Evolutionary conservation across 306 rosid genomes (phyloP).

Genomic region (Echinosophora koreensis): DNA sequence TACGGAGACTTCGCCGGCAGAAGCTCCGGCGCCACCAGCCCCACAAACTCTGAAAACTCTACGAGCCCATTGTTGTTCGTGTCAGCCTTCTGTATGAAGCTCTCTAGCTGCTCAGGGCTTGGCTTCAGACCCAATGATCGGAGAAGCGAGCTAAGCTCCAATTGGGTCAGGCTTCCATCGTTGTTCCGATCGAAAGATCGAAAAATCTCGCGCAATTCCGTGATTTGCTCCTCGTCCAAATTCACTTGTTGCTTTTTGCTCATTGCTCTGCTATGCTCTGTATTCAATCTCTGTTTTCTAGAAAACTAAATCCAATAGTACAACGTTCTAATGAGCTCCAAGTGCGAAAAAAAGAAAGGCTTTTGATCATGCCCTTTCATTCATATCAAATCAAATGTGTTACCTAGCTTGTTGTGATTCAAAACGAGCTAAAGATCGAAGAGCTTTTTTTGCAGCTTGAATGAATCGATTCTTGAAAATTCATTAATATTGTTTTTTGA

Average conservation of each 20-base stretch:
- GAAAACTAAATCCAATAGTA: too few relatives aligned
- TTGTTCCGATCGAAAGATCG: conserved; percentile 89
- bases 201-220: conserved; percentile 82
- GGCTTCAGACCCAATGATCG: conserved; percentile 89
- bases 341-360: neutral
- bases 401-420: neutral
- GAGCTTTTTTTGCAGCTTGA: neutral
- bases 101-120: conserved; percentile 78
- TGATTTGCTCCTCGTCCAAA: conserved; percentile 82
- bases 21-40: conserved; percentile 79
- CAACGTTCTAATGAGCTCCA: neutral
- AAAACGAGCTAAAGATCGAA: neutral
- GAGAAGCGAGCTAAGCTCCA: conserved; percentile 83
- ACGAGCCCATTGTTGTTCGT: conserved; percentile 81
- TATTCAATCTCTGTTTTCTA: neutral
- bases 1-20: conserved; percentile 83
- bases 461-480: neutral
- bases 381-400: neutral
- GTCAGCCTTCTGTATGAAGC: conserved; percentile 75
- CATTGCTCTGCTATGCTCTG: conserved; percentile 48
- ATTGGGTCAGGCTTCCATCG: conserved; percentile 88
- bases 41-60: conserved; percentile 85
- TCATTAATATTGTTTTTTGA: too few relatives aligned
- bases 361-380: neutral
- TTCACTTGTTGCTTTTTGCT: conserved; percentile 68